Conservation (phyloP, 2,329 filamentous ascomycete species). For the Trichophaea hybrida region DNA sequence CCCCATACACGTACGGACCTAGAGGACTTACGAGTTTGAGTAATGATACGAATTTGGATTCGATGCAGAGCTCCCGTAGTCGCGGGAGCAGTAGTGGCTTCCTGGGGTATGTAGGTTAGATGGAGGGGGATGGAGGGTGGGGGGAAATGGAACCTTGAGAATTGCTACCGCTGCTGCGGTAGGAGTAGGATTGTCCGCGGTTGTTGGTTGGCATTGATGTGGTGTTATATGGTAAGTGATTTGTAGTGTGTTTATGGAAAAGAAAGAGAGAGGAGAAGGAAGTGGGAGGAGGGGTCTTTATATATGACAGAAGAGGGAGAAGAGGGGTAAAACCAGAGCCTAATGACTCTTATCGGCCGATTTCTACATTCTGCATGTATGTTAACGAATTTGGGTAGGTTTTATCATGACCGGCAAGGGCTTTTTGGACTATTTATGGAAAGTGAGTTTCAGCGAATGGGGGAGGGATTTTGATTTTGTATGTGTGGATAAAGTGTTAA, state of each 20-base stretch:
- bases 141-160: not conserved
- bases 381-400: not conserved
- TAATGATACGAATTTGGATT: conserved; percentile 25
- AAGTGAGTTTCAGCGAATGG: not conserved
- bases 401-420: not conserved
- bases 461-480: too few relatives aligned
- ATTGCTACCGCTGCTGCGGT: conserved; percentile 20
- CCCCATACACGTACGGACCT: not conserved
- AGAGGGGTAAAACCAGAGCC: not conserved
- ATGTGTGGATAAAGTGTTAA: too few relatives aligned
- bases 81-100: conserved; percentile 22
- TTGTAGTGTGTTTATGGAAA: not conserved
- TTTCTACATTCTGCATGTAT: too few relatives aligned
- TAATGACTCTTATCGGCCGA: too few relatives aligned
- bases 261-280: not conserved
- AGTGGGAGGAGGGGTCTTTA: not conserved
- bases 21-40: conserved; percentile 13
- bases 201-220: not conserved
- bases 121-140: too few relatives aligned
- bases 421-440: not conserved
- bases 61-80: conserved; percentile 20
- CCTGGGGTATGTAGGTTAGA: not conserved
- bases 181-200: conserved; percentile 7
- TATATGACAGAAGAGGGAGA: not conserved
- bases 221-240: not conserved